These are phyloP conservation scores for Mortierella sp. DNA, from an alignment of 371 early-diverging fungal species.

Conservation along the genomic window DNA sequence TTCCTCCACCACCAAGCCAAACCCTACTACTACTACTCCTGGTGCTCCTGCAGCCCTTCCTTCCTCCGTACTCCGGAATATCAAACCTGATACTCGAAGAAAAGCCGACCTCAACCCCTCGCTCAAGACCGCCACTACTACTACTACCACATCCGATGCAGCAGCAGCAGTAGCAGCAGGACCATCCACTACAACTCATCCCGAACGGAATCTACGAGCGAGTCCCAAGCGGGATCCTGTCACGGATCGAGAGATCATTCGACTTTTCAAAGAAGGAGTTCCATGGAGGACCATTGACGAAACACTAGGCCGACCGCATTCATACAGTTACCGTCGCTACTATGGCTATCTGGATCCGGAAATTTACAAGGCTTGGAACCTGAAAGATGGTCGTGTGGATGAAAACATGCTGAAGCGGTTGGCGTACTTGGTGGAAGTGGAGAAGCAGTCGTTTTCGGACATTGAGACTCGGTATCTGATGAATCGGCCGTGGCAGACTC, in stretches of 20 bases:
- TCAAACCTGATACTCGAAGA: conserved; percentile 11
- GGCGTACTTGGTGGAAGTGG: conserved; percentile 28
- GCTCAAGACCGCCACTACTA: background rate
- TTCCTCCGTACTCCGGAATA: background rate
- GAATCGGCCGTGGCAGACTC: conserved; percentile 27
- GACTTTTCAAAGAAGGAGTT: background rate
- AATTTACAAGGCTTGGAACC: conserved; percentile 17
- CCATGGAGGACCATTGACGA: conserved; percentile 31
- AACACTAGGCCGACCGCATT: conserved; percentile 14
- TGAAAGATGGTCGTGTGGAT: conserved; percentile 21
- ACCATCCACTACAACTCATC: too few species aligned
- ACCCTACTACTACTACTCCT: background rate
- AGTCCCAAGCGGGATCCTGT: conserved; percentile 17
- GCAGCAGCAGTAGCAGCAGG: too few species aligned
- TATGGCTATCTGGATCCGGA: conserved; percentile 26
- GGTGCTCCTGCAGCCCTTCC: background rate
- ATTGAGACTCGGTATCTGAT: conserved; percentile 21
- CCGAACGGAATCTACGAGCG: too few species aligned
- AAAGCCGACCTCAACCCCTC: background rate
- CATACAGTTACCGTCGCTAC: conserved; percentile 27
- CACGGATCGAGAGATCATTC: conserved; percentile 16
- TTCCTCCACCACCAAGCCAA: background rate
- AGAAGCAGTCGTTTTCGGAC: conserved; percentile 14
- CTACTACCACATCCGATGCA: background rate
- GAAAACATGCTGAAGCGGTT: conserved; percentile 14